These are phyloP conservation scores for Pichia sp. DNA, from an alignment of 1,139 yeast genomes.

Conservation along the genomic window DNA sequence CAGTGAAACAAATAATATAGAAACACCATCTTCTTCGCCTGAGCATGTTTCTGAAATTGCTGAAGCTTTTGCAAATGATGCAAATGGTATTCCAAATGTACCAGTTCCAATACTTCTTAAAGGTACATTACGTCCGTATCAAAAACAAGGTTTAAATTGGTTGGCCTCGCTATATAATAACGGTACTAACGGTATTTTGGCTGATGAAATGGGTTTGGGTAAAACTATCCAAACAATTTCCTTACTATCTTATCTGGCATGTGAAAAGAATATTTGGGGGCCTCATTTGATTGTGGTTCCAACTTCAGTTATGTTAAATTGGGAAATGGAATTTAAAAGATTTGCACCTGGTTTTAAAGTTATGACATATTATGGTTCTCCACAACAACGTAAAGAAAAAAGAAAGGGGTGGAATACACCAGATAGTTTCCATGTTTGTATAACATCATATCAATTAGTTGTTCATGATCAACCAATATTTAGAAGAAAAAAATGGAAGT, in stretches of 20 bases:
- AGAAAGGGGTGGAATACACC: conserved; percentile 98
- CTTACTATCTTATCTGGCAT: conserved; percentile 77
- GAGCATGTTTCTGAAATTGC: conserved; percentile 14
- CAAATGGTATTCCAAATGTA: conserved; percentile 52
- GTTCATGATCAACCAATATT: conserved; percentile 95
- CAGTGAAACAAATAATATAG: conserved; percentile 19
- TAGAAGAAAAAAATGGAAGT: conserved; percentile 88
- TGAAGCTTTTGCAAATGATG: conserved; percentile 13
- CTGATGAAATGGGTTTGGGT: conserved; percentile 99
- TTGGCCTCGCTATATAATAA: conserved; percentile 88
- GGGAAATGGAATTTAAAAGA: conserved; percentile 99
- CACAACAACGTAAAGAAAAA: conserved; percentile 92
- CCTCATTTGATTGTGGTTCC: conserved; percentile 97
- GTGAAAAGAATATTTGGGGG: conserved; percentile 94
- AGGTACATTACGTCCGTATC: conserved; percentile 85
- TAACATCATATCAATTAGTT: conserved; percentile 92
- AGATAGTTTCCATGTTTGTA: conserved; percentile 93
- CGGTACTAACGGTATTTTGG: conserved; percentile 91
- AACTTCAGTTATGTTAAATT: conserved; percentile 94
- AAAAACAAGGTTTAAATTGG: conserved; percentile 96
- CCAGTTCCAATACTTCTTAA: conserved; percentile 63
- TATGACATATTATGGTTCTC: conserved; percentile 94
- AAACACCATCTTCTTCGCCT: conserved; percentile 27
- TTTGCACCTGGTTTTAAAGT: conserved; percentile 98
- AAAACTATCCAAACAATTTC: conserved; percentile 91